Evolutionary conservation across 1,284 basidiomycete genomes (phyloP), one percentile per base, ranked within the genome.

Genomic region (Tylopilus sp.): DNA sequence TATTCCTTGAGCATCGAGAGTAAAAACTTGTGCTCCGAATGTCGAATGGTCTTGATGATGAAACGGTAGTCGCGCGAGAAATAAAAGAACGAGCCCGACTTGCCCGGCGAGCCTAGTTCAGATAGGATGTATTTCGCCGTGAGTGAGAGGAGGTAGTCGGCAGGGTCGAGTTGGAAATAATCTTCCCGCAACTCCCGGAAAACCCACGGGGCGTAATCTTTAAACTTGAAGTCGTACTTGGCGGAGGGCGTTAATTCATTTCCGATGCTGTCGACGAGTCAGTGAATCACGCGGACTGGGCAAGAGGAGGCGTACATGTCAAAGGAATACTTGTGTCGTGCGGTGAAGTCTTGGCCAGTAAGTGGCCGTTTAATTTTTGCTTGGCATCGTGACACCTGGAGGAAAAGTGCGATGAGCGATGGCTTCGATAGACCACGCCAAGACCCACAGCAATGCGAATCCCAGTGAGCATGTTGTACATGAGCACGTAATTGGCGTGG

Each of bases 381-480:
- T 68, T 97, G 92, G 73, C 92, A 97, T 56, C 96, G 77, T 40
- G 96, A 98, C 6, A 97, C 90, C 89, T 90, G 60, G 7, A n/a
- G 15, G 23, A 40, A 33, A 41, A 30, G 30, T 7, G 15, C 40
- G n/a, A 23, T 57, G 21, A 51, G 74, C 73, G 1, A 41, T 6
- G 23, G n/a, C 9, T 26, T 18, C 16, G 13, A 29, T 4, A 26
- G 15, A 13, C 2, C 6, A 26, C 23, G 38, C 26, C 37, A 46
- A 48, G 29, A 80, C 86, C 64, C 59, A 92, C 92, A 41, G 89
- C 95, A 59, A 95, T 95, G 29, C 96, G 85, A 56, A 99, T 98
- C 6, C 96, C 96, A 4, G 96, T 99, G 60, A 99, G 78, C 96
- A 99, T 99, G 75, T 99, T 98, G 75, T 98, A 99, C 96, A 98